phyloP scores from a whole-genome alignment of 768 basidiomycete genomes.

The Cystofilobasidium bisporidii region DNA sequence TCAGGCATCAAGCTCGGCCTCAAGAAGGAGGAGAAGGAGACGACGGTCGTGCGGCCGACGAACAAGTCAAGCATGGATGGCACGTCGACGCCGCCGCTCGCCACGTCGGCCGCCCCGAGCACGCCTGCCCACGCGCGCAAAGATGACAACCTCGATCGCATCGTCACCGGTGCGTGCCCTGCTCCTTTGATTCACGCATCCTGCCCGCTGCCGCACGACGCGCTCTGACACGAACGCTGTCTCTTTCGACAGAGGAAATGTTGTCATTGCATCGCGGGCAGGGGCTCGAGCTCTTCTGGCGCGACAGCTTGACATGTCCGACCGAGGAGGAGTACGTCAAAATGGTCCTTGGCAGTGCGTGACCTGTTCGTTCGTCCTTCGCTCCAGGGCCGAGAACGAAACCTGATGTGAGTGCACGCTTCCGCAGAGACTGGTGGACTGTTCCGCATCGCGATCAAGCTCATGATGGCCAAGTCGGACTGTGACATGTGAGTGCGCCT shows the following conservation, averaged over 20 bases:
- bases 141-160: constrained; percentile 21
- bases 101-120: neutral
- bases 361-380: constrained; percentile 28
- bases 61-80: neutral
- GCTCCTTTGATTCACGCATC: too few species aligned
- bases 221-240: too few species aligned
- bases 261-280: constrained; percentile 88
- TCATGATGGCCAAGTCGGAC: constrained; percentile 72
- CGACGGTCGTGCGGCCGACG: too few species aligned
- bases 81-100: neutral
- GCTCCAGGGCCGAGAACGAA: too few species aligned
- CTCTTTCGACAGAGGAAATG: constrained; percentile 60
- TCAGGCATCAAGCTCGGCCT: neutral
- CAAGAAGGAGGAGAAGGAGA: neutral
- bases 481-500: constrained; percentile 39
- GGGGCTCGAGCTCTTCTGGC: constrained; percentile 87
- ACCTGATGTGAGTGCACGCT: too few species aligned
- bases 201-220: too few species aligned
- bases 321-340: constrained; percentile 86
- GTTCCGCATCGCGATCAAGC: constrained; percentile 79
- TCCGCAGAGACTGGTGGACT: constrained; percentile 82
- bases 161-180: constrained; percentile 19
- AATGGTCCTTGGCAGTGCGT: constrained; percentile 92
- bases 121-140: neutral
- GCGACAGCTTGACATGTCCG: constrained; percentile 81